Base-by-base conservation (phyloP, 306 rosid genomes). In the Vachellia collinsii region DNA sequence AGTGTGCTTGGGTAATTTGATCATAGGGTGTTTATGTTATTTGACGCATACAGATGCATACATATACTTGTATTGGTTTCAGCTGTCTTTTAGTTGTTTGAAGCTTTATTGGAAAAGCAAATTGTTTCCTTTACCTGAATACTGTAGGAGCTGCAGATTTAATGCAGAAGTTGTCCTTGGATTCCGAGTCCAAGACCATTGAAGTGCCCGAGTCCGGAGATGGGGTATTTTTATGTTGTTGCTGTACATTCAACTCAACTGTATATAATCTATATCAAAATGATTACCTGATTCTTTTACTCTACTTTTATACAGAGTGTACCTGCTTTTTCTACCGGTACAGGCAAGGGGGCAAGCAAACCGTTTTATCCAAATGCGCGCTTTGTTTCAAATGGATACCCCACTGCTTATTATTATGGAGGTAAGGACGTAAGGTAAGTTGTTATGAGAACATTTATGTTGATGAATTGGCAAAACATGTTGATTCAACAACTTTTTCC, bases 371-470 rank as follows among this genome's bases (percentile, higher is more conserved):
- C 91, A 39, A 85, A 88, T 76, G 59, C 82, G 38, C 5, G 73
- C 51, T 81, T 29, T 23, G 37, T 83, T 66, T 85, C 85, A 14
- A 88, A 81, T 66, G 88, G 83, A 25, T 83, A 83, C 63, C 71
- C 85, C 5, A 75, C 87, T 39, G 46, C 86, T 12, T 86, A 86
- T 50, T 88, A 79, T 86, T 88, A 81, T 79, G 89, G 88, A 88
- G 91, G 91, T 88, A 88, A 85, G 87, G 86, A 88, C 87, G 84
- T 85, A 85, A 86, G 89, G 85, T 86, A 83, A 86, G 88, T 77
- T 80, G 51, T 48, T 59, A 14, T 58, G 58, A 67, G 74, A 67
- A 37, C 53, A 50, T 20, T 36, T 13, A 25, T 20, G 10, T 36
- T 64, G 14, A 20, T 39, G 68, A 50, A 11, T 25, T 71, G 23